A percentile compares a stretch with the other conserved stretches of the same genome.
These are phyloP conservation scores for Corchorus olitorius DNA, from an alignment of 345 rosid genomes.

Conservation along the genomic window DNA sequence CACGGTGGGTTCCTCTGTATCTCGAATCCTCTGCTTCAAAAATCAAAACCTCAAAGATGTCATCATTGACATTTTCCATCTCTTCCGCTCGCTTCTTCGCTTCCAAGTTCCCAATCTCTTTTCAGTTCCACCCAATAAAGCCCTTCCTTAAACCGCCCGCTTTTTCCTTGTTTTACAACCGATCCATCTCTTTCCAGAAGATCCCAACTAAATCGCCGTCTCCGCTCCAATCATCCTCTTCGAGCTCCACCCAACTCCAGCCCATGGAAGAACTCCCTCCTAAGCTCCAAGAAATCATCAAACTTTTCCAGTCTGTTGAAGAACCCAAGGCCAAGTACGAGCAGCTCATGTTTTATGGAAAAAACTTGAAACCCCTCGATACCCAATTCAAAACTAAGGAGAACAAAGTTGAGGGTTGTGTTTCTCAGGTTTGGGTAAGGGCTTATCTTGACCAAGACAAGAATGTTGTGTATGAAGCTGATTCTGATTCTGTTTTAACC, in stretches of 20 bases:
- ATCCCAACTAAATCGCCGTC: slow-evolving; percentile 27
- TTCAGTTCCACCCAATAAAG: slow-evolving; percentile 22
- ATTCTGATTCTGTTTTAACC: slow-evolving; percentile 82
- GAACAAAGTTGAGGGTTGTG: slow-evolving; percentile 94
- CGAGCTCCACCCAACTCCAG: slow-evolving; percentile 53
- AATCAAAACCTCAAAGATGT: not conserved
- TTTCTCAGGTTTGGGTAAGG: slow-evolving; percentile 96
- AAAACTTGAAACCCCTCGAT: slow-evolving; percentile 71
- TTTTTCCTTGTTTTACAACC: slow-evolving; percentile 29
- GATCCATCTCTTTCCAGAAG: slow-evolving; percentile 48
- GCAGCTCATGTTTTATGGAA: slow-evolving; percentile 84
- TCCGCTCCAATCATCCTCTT: slow-evolving; percentile 33
- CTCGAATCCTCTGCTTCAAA: not conserved
- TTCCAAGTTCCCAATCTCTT: slow-evolving; percentile 37
- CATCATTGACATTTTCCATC: slow-evolving; percentile 24
- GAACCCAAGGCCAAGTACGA: slow-evolving; percentile 78
- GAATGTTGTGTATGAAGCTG: slow-evolving; percentile 83
- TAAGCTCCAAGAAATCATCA: slow-evolving; percentile 77
- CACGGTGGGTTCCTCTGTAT: too few relatives aligned
- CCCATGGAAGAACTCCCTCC: slow-evolving; percentile 85
- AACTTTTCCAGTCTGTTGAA: slow-evolving; percentile 78
- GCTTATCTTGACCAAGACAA: slow-evolving; percentile 63
- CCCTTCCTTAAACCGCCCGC: slow-evolving; percentile 30
- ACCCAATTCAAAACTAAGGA: slow-evolving; percentile 66
- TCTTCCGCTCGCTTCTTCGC: slow-evolving; percentile 40